Evolutionary conservation across 495 filamentous ascomycete species (phyloP).

Genomic region (Halenospora varia): DNA sequence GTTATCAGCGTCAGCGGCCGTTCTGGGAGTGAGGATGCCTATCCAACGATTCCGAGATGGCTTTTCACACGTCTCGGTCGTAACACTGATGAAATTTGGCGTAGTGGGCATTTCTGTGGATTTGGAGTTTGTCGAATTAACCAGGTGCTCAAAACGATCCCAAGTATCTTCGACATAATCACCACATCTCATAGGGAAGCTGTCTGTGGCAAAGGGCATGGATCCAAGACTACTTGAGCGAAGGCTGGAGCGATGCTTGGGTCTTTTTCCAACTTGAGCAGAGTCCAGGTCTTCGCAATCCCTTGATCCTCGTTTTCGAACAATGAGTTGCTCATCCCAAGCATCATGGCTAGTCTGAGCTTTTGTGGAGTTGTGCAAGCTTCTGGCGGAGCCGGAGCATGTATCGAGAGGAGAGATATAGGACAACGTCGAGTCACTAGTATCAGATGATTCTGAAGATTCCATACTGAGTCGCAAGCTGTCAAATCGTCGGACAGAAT

Average conservation of each 20-base stretch:
- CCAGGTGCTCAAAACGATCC: neutral
- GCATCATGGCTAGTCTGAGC: too few species aligned
- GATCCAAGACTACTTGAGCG: too few species aligned
- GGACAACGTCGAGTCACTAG: neutral
- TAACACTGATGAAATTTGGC: too few species aligned
- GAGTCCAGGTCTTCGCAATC: neutral
- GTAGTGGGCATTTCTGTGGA: too few species aligned
- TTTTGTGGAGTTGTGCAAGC: too few species aligned
- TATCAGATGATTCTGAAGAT: neutral
- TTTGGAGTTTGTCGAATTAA: neutral
- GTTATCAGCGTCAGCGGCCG: too few species aligned
- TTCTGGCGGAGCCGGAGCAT: too few species aligned
- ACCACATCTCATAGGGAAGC: neutral
- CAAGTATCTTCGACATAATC: neutral
- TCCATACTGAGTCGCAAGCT: neutral
- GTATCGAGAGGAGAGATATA: neutral
- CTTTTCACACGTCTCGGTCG: too few species aligned
- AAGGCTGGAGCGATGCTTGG: too few species aligned
- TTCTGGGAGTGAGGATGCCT: too few species aligned
- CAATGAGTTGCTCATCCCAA: neutral
- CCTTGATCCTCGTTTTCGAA: neutral
- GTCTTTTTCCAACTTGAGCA: neutral
- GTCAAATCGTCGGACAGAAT: neutral
- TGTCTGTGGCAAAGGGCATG: too few species aligned
- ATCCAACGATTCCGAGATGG: too few species aligned